Evolutionary conservation across 106 monocot genomes (phyloP).

Genomic region (Dioscorea alata): DNA sequence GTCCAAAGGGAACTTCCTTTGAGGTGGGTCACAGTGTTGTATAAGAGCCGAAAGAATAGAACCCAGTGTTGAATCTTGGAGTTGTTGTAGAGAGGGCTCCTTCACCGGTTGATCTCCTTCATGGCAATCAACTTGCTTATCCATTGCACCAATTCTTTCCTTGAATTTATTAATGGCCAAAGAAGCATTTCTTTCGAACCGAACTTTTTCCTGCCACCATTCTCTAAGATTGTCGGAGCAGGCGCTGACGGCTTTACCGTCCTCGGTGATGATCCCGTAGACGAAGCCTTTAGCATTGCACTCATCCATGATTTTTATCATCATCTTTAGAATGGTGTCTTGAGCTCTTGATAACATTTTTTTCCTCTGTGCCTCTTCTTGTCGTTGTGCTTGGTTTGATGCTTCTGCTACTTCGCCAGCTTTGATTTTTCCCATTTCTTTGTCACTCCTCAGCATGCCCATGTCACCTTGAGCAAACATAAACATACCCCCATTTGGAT

Average conservation of each 20-base stretch:
- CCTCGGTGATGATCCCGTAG: conserved; percentile 30
- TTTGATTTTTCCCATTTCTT: too few relatives aligned
- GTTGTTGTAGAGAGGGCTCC: conserved; percentile 17
- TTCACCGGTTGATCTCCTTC: not conserved
- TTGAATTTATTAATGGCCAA: conserved; percentile 20
- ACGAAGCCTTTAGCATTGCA: conserved; percentile 46
- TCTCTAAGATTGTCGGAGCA: conserved; percentile 30
- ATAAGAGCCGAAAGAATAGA: conserved; percentile 35
- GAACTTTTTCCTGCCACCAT: conserved; percentile 44
- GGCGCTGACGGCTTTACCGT: conserved; percentile 31
- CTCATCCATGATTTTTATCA: conserved; percentile 41
- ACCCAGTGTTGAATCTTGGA: conserved; percentile 38
- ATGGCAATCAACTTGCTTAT: not conserved
- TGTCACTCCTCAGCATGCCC: too few relatives aligned
- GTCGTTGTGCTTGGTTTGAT: conserved; percentile 4
- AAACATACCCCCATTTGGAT: too few relatives aligned
- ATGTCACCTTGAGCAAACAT: too few relatives aligned
- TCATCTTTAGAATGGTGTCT: conserved; percentile 33
- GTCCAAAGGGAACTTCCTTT: conserved; percentile 40
- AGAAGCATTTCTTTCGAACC: conserved; percentile 33
- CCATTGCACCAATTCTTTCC: not conserved
- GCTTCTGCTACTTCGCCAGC: too few relatives aligned
- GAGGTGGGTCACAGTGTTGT: conserved; percentile 47
- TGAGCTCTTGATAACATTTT: conserved; percentile 37
- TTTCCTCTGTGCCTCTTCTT: conserved; percentile 25